phyloP scores from a whole-genome alignment of 768 basidiomycete genomes.

The Boletus eberwhitei region DNA sequence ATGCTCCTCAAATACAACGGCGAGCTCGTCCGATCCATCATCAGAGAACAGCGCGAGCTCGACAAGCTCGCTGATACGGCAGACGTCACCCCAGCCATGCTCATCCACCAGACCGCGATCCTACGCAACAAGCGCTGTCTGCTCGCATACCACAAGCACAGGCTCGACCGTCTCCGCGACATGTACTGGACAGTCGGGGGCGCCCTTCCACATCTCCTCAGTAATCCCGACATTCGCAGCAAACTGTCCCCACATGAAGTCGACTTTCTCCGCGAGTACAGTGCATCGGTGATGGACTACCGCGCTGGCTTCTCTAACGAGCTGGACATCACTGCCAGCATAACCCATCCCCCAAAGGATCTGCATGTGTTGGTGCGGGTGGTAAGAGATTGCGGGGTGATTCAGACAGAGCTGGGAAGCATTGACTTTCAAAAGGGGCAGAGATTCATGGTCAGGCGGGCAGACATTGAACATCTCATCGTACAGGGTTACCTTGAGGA shows the following conservation, averaged over 20 bases:
- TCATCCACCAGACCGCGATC: constrained; percentile 87
- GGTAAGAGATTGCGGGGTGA: constrained; percentile 83
- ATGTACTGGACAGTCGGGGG: constrained; percentile 90
- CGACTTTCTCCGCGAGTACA: constrained; percentile 82
- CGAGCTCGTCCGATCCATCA: constrained; percentile 75
- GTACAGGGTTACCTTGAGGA: constrained; percentile 92
- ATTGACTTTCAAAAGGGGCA: constrained; percentile 90
- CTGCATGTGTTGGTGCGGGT: constrained; percentile 86
- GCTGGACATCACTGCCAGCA: constrained; percentile 81
- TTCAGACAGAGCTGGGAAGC: constrained; percentile 87
- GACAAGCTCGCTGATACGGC: constrained; percentile 53
- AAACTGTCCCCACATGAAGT: constrained; percentile 79
- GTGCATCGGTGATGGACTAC: constrained; percentile 76
- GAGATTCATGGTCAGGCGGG: constrained; percentile 81
- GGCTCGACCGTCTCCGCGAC: constrained; percentile 77
- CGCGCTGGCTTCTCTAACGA: constrained; percentile 82
- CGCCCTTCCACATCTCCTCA: constrained; percentile 79
- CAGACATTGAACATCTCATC: constrained; percentile 92
- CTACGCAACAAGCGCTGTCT: constrained; percentile 94
- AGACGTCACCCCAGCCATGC: constrained; percentile 54
- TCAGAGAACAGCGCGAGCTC: constrained; percentile 90
- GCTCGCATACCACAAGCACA: constrained; percentile 87
- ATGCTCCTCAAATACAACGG: constrained; percentile 92
- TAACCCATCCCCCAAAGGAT: constrained; percentile 83
- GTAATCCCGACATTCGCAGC: constrained; percentile 60